Percentiles rank a stretch among this genome's conserved stretches.
Evolutionary conservation across 2,329 filamentous ascomycete genomes (phyloP).

Genomic region (Knufia petricola): DNA sequence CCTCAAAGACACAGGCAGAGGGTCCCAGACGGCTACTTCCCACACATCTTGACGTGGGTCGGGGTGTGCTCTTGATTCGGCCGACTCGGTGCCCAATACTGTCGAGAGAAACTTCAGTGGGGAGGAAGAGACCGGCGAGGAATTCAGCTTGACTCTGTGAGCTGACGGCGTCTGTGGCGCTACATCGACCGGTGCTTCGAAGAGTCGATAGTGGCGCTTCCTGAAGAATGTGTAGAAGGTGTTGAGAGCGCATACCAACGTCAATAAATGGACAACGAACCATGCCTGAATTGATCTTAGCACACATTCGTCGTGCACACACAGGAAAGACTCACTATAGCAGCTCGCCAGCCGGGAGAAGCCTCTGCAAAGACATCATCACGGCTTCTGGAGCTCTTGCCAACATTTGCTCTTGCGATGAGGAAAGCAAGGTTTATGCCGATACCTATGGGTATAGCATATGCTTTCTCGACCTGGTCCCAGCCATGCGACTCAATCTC

Average conservation of each 20-base stretch:
- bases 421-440: constrained; percentile 70
- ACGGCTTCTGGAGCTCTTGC: constrained; percentile 41
- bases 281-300: constrained; percentile 44
- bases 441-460: constrained; percentile 66
- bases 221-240: constrained; percentile 72
- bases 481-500: constrained; percentile 86
- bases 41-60: constrained; percentile 79
- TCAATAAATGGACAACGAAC: constrained; percentile 61
- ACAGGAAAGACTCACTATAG: constrained; percentile 44
- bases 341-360: constrained; percentile 55
- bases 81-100: constrained; percentile 57
- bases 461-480: constrained; percentile 64
- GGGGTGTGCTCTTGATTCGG: constrained; percentile 76
- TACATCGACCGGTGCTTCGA: constrained; percentile 73
- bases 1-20: constrained; percentile 69
- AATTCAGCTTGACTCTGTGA: constrained; percentile 77
- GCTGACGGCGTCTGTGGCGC: constrained; percentile 73
- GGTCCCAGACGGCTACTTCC: constrained; percentile 92
- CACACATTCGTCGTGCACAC: constrained; percentile 4
- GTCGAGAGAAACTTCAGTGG: constrained; percentile 66
- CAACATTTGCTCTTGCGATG: constrained; percentile 69
- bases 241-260: constrained; percentile 60
- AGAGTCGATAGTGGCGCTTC: constrained; percentile 79
- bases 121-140: constrained; percentile 65
- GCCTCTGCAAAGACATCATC: constrained; percentile 83